Evolutionary conservation across 108 stramenopile species (phyloP).

Genomic region (Mediolabrus comicus): DNA sequence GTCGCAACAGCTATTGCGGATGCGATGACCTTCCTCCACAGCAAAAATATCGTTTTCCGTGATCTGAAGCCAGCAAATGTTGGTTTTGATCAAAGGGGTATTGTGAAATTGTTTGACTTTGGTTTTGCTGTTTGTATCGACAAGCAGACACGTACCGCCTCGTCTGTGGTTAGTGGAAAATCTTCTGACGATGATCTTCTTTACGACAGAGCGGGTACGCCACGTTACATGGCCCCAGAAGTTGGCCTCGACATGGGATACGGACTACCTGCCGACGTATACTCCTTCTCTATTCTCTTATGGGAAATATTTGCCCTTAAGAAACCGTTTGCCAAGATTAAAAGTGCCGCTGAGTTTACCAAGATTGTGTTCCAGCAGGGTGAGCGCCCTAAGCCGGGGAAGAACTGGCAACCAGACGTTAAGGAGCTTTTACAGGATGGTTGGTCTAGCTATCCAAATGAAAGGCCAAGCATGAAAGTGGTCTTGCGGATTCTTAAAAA

Average conservation of each 20-base stretch:
- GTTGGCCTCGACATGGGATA: slow-evolving; percentile 30
- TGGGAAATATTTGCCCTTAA: slow-evolving; percentile 63
- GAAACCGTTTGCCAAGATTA: slow-evolving; percentile 58
- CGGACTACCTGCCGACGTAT: slow-evolving; percentile 59
- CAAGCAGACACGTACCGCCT: background rate
- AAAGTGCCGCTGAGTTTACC: slow-evolving; percentile 14
- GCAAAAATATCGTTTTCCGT: slow-evolving; percentile 57
- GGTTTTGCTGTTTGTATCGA: slow-evolving; percentile 49
- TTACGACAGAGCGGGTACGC: slow-evolving; percentile 29
- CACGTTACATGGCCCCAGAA: slow-evolving; percentile 46
- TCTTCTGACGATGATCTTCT: slow-evolving; percentile 10
- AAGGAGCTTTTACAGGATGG: slow-evolving; percentile 61
- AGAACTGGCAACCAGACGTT: slow-evolving; percentile 60
- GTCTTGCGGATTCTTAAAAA: slow-evolving; percentile 28
- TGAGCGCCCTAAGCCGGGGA: slow-evolving; percentile 55
- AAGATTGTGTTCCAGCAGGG: slow-evolving; percentile 52
- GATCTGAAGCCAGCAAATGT: slow-evolving; percentile 78
- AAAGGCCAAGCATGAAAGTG: slow-evolving; percentile 48
- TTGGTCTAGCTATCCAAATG: slow-evolving; percentile 46
- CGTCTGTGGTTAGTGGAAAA: background rate
- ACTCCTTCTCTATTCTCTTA: slow-evolving; percentile 65
- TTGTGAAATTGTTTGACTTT: slow-evolving; percentile 81
- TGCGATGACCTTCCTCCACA: background rate
- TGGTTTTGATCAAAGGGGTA: slow-evolving; percentile 56
- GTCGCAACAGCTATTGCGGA: background rate